Conservation (phyloP, 1,284 basidiomycete species). For the Tranzscheliella williamsii region DNA sequence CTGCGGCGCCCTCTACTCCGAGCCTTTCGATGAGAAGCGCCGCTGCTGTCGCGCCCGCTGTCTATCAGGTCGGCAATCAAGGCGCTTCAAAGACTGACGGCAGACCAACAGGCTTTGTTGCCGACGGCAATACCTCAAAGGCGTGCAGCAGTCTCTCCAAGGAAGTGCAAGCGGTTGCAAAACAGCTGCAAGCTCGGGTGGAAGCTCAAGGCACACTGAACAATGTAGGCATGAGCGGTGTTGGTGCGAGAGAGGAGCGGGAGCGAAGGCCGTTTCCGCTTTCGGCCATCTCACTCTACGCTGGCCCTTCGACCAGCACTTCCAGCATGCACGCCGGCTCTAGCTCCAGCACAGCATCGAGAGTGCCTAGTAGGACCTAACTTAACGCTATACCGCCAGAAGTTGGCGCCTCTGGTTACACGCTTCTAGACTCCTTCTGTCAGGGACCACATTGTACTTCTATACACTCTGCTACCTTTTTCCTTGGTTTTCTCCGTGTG, state of each 20-base stretch:
- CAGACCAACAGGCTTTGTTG: too few species aligned
- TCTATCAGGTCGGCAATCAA: background rate
- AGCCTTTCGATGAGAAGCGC: background rate
- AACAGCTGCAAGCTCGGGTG: slow-evolving; percentile 33
- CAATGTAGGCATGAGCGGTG: background rate
- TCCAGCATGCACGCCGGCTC: slow-evolving; percentile 14
- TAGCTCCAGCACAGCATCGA: slow-evolving; percentile 1
- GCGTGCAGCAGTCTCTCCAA: slow-evolving; percentile 19
- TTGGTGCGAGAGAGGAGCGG: slow-evolving; percentile 1
- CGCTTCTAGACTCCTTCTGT: too few species aligned
- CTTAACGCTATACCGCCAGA: too few species aligned
- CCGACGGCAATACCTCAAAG: background rate
- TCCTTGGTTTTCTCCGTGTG: too few species aligned
- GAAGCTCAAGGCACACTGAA: slow-evolving; percentile 16
- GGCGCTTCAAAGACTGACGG: too few species aligned
- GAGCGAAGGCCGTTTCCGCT: slow-evolving; percentile 27
- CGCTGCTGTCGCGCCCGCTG: background rate
- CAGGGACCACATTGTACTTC: too few species aligned
- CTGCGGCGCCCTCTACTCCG: background rate
- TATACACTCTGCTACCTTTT: too few species aligned
- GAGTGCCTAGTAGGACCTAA: too few species aligned
- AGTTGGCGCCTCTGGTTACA: too few species aligned
- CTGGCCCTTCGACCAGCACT: slow-evolving; percentile 10
- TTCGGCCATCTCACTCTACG: slow-evolving; percentile 33
- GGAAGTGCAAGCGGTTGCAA: slow-evolving; percentile 32